phyloP scores from a whole-genome alignment of 345 rosid genomes.

The Populus euphratica region DNA sequence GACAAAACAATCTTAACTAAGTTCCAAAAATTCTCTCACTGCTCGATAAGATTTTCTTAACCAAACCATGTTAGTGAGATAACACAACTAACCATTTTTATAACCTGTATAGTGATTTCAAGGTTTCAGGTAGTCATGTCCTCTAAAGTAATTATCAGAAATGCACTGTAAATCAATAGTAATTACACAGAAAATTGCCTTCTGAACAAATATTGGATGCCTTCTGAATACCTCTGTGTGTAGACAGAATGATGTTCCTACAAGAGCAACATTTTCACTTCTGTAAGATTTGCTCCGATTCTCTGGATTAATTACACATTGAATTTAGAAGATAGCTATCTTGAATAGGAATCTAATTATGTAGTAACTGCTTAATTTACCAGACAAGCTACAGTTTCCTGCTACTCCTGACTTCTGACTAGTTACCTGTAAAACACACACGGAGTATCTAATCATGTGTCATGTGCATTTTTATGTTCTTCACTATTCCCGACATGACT shows the following conservation, averaged over 20 bases:
- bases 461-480: constrained; percentile 19
- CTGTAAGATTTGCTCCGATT: not conserved
- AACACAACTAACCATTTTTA: not conserved
- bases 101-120: not conserved
- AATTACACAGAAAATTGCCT: too few species aligned
- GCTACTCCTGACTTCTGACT: not conserved
- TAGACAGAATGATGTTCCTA: not conserved
- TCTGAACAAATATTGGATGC: not conserved
- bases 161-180: not conserved
- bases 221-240: not conserved
- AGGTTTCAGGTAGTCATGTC: not conserved
- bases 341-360: not conserved
- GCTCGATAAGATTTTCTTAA: constrained; percentile 60
- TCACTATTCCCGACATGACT: constrained; percentile 17
- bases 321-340: not conserved
- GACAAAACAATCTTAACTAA: constrained; percentile 34
- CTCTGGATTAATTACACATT: not conserved
- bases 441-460: not conserved
- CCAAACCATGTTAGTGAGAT: constrained; percentile 8
- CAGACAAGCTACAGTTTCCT: constrained; percentile 6
- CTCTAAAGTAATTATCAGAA: not conserved
- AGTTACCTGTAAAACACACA: not conserved
- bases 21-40: constrained; percentile 59
- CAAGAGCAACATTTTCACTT: not conserved
- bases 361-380: not conserved